phyloP scores from a whole-genome alignment of 192 early-diverging fungal genomes.

The Coemansia sp. region DNA sequence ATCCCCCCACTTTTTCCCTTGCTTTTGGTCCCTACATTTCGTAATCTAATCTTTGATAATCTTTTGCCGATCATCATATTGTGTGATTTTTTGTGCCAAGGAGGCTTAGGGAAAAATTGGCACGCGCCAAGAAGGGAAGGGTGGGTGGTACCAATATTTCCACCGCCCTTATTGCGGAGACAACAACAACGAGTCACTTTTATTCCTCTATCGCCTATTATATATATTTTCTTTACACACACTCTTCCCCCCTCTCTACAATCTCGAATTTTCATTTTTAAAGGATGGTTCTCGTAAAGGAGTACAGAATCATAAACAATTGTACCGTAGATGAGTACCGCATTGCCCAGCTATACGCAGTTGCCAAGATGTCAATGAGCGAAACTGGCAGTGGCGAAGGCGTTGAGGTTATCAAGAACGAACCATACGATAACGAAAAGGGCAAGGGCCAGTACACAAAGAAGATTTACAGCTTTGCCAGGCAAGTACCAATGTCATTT shows the following conservation, averaged over 20 bases:
- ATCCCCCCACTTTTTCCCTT: neutral
- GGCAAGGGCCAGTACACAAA: conserved; percentile 81
- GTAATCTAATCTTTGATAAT: neutral
- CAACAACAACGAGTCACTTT: too few species aligned
- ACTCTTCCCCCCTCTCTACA: too few species aligned
- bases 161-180: too few species aligned
- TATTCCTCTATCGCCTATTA: too few species aligned
- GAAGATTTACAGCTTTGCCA: conserved; percentile 70
- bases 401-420: conserved; percentile 76
- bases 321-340: conserved; percentile 76
- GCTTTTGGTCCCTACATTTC: neutral
- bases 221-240: too few species aligned
- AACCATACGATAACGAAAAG: conserved; percentile 73
- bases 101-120: neutral
- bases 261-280: too few species aligned
- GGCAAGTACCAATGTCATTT: conserved; percentile 14
- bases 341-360: conserved; percentile 75
- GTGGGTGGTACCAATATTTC: too few species aligned
- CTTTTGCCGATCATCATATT: neutral
- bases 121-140: neutral
- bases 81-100: neutral
- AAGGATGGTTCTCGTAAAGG: conserved; percentile 68
- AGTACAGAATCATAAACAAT: conserved; percentile 78
- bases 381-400: conserved; percentile 82
- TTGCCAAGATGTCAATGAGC: conserved; percentile 74